Conservation (phyloP, 345 rosid genomes). For the Camelina sativa region DNA sequence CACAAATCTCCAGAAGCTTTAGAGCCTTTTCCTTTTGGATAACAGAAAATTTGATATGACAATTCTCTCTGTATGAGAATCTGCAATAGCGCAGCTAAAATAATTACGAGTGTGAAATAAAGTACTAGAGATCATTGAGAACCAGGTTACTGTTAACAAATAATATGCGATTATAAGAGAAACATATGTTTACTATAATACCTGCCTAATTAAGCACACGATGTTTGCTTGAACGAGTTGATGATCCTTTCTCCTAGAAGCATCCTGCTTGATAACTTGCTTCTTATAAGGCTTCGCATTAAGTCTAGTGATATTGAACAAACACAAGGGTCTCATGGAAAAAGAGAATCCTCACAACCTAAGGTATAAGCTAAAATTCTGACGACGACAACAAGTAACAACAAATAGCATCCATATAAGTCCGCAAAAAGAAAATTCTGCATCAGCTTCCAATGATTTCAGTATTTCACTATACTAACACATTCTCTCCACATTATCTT, state of each 20-base stretch:
- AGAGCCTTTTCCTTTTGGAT: constrained; percentile 25
- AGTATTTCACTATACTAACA: not conserved
- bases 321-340: not conserved
- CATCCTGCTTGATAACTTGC: constrained; percentile 17
- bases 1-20: constrained; percentile 23
- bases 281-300: constrained; percentile 8
- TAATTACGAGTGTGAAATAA: constrained; percentile 26
- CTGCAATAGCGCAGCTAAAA: constrained; percentile 43
- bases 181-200: constrained; percentile 13
- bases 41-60: not conserved
- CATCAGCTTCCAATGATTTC: constrained; percentile 6
- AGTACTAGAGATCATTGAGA: constrained; percentile 31
- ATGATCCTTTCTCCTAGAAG: constrained; percentile 6
- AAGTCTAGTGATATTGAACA: constrained; percentile 6
- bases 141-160: constrained; percentile 4
- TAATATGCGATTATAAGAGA: constrained; percentile 13
- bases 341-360: not conserved
- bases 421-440: not conserved
- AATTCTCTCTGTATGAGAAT: constrained; percentile 33
- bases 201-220: constrained; percentile 11
- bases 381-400: not conserved
- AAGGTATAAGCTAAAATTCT: not conserved
- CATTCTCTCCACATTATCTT: not conserved
- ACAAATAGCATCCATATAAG: constrained; percentile 2
- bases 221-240: not conserved